Percentiles rank a stretch among this genome's conserved stretches.
phyloP scores from a whole-genome alignment of 768 basidiomycete species.

The Dendrothele bispora region DNA sequence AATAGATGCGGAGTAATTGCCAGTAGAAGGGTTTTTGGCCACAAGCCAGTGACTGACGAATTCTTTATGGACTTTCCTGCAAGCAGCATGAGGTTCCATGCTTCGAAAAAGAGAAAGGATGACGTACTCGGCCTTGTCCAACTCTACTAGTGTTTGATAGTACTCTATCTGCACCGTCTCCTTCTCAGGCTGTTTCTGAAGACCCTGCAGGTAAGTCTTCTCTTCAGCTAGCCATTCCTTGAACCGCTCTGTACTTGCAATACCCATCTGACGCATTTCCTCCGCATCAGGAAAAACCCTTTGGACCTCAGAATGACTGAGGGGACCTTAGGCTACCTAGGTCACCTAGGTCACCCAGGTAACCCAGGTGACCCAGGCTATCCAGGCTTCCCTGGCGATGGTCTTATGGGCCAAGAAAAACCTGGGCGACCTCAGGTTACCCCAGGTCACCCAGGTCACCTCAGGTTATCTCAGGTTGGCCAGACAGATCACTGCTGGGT shows the following conservation, averaged over 20 bases:
- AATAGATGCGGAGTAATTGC: neutral
- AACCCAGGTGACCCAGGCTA: too few relatives aligned
- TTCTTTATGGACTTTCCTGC: neutral
- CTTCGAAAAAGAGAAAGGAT: neutral
- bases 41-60: neutral
- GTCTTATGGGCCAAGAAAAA: too few relatives aligned
- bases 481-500: too few relatives aligned
- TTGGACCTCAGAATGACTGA: too few relatives aligned
- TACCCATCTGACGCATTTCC: too few relatives aligned
- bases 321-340: too few relatives aligned
- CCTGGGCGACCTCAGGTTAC: too few relatives aligned
- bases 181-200: constrained; percentile 14
- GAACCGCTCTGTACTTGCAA: constrained; percentile 7
- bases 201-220: constrained; percentile 11
- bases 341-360: too few relatives aligned
- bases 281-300: too few relatives aligned
- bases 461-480: too few relatives aligned
- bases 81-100: neutral
- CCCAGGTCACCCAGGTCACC: too few relatives aligned
- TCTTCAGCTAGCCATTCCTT: constrained; percentile 13
- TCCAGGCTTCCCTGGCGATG: too few relatives aligned
- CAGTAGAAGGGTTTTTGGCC: neutral
- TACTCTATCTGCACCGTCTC: constrained; percentile 16
- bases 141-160: constrained; percentile 11
- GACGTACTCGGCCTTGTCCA: constrained; percentile 2